Evolutionary conservation across 2,329 filamentous ascomycete genomes (phyloP), one percentile per base, ranked within the genome.

Genomic region (Elsinoe fawcettii): DNA sequence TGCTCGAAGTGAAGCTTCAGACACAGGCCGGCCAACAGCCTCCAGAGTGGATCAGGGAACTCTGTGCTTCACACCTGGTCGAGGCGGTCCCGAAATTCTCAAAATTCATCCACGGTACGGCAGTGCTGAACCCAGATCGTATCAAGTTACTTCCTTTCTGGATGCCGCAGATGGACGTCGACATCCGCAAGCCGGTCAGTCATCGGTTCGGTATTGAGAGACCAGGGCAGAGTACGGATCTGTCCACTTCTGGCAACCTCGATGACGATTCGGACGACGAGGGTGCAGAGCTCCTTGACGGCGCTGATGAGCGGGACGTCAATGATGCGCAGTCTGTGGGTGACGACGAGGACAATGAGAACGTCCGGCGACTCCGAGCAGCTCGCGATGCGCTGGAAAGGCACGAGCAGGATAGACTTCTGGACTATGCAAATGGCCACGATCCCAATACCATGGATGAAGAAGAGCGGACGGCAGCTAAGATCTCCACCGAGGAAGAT

Each of bases 1-100:
- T 99, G 32, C 80, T 99, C 6, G 93, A 99, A 72, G 93, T 99
- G 62, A 99, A 99, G 76, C 81, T 99, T 18, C 93, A 99, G 74
- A 99, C 93, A 1, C 92, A 96, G 71, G 84, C 88, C 57, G 93
- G 93, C 37, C 91, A 96, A 71, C 90, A 96, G 68, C 90, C 93
- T 12, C 93, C 93, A 0, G 88, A 95, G 68, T 99, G 93, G 93
- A 92, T 99, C 65, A 86, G 90, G 20, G 90, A 97, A 68, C 80
- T 99, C 54, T 95, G 90, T 44, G 81, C 89, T 11, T 96, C 90
- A 61, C 93, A 99, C 74, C 80, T 99, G 14, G 93, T 99, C 1
- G 93, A 99, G 74, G 91, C 93, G n/a, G 91, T 99, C 2, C 93
- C 93, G 61, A 99, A 99, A 70, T 99, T 97, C 73, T 96, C 90